Conservation (phyloP, 2,329 filamentous ascomycete genomes). For the Cordyceps tenuipes region DNA sequence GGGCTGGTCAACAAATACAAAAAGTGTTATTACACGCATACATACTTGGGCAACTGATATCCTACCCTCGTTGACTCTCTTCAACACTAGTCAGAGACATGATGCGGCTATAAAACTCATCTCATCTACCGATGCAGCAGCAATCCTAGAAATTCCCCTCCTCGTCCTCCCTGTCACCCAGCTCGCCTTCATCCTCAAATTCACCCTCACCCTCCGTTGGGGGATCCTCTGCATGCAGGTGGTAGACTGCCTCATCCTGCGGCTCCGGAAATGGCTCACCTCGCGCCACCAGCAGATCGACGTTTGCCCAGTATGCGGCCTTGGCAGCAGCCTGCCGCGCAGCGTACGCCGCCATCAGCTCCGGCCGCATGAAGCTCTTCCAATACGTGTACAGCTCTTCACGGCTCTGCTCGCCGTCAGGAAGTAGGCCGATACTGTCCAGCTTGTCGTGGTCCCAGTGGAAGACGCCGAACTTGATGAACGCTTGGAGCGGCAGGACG, state of each 20-base stretch:
- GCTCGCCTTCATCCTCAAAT: neutral
- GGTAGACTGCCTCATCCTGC: neutral
- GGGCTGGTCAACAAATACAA: neutral
- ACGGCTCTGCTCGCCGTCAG: neutral
- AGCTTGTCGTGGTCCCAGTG: neutral
- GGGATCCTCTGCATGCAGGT: neutral
- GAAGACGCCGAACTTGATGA: neutral
- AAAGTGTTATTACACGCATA: neutral
- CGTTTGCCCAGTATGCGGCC: neutral
- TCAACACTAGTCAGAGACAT: neutral
- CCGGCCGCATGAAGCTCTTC: neutral
- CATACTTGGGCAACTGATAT: neutral
- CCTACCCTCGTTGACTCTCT: neutral
- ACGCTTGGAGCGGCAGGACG: neutral
- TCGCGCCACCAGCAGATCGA: neutral
- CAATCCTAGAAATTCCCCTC: neutral
- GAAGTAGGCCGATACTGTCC: neutral
- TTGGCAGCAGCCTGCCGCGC: neutral
- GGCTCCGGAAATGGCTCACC: neutral
- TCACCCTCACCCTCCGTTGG: neutral
- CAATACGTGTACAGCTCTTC: neutral
- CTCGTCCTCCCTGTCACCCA: neutral
- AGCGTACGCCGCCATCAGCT: neutral
- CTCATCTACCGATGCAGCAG: neutral
- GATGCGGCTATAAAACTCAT: neutral